A percentile compares a stretch with the other conserved stretches of the same genome.
Conservation (phyloP, 208 protist genomes). For the Leishmania aethiopica region DNA sequence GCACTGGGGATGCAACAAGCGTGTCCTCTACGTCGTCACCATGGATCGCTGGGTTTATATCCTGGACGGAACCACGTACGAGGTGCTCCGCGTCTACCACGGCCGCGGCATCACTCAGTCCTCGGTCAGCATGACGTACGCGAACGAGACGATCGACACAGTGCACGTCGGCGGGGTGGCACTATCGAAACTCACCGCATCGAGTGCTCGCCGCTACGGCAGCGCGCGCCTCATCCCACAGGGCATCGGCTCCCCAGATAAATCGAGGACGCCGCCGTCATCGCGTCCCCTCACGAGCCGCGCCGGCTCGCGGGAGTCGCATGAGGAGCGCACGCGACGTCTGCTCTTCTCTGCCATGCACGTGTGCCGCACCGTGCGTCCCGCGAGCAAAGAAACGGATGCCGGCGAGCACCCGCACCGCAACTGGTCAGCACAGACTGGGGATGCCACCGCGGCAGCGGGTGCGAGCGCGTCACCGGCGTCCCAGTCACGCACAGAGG, state of each 20-base stretch:
- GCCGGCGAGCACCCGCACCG: background rate
- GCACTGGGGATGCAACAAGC: slow-evolving; percentile 51
- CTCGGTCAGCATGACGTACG: slow-evolving; percentile 56
- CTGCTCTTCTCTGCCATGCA: slow-evolving; percentile 25
- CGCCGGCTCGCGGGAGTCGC: background rate
- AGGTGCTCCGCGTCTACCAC: slow-evolving; percentile 72
- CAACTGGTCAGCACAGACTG: background rate
- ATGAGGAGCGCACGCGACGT: slow-evolving; percentile 17
- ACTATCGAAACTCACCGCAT: slow-evolving; percentile 3
- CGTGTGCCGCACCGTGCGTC: slow-evolving; percentile 3
- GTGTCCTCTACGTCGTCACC: slow-evolving; percentile 65
- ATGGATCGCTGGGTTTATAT: slow-evolving; percentile 74
- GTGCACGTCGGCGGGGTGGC: slow-evolving; percentile 60
- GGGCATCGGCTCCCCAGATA: too few relatives aligned
- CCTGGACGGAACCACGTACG: slow-evolving; percentile 64
- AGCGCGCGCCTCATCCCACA: background rate
- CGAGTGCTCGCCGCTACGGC: slow-evolving; percentile 10
- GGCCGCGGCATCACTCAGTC: slow-evolving; percentile 63
- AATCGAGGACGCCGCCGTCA: background rate
- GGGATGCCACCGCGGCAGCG: background rate
- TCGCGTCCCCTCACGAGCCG: background rate
- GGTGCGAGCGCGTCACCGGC: background rate
- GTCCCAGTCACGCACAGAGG: too few relatives aligned
- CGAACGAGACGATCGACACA: slow-evolving; percentile 55
- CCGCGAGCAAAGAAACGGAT: background rate